Base-by-base conservation (phyloP, 768 basidiomycete species). In the Trametes villosa region DNA sequence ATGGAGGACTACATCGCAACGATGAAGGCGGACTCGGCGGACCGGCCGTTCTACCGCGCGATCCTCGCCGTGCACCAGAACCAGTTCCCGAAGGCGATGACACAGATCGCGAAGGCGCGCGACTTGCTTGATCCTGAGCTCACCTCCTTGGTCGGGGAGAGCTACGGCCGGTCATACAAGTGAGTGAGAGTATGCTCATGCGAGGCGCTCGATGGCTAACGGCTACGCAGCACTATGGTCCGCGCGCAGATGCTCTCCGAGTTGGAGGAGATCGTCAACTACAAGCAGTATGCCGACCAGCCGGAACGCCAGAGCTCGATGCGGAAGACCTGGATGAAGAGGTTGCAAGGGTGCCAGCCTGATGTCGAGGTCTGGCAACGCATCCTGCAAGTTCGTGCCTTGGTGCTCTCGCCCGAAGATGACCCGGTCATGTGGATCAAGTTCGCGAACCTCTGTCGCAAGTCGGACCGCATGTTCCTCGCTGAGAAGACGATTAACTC, bases 281-380 rank as follows among this genome's bases (percentile, higher is more conserved):
- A 95, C 78, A 98, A 98, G 74, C 91, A 96, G 72, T 87, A 88
- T 65, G 89, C 89, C 22, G 96, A 98, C 73, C 94, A 97, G 70
- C 89, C 93, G 1, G 94, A 96, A 60, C 86, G 95, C n/a, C 95
- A 96, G 67, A 81, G 81, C 60, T 87, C 90, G 3, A 94, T 96
- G 80, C 83, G 92, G 48, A 92, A 89, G 75, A 98, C 96, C 0
- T 99, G 97, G 97, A 94, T 96, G 87, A 95, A 94, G 71, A 83
- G 96, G 94, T 93, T 99, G 40, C 89, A 93, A 77, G 97, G 95
- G 1, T 98, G 96, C 75, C 95, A 98, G 70, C 93, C 94, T 24
- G 97, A 98, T 68, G 96, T 98, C 33, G 97, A 99, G 75, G 94
- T 97, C 5, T 99, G 97, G 97, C 97, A 98, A 72, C 87, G 96